Evolutionary conservation across 306 rosid genomes (phyloP), one percentile per base, ranked within the genome.

Genomic region (Sechiopsis laciniata): DNA sequence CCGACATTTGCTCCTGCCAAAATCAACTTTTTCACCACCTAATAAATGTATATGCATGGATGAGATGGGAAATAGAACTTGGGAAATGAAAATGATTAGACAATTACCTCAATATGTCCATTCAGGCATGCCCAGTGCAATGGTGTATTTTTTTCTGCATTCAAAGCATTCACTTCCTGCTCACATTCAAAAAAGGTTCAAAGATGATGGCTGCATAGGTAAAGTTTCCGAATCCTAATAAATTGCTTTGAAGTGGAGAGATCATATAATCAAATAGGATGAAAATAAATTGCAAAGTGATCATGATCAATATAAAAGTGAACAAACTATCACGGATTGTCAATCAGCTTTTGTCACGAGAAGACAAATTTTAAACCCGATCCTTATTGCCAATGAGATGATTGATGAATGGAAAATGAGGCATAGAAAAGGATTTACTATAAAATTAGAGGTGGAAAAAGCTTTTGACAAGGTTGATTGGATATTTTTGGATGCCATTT

Each of bases 91-190:
- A 26, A 51, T 16, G 32, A 32, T 8, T 50, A 6, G 58, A 53
- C 5, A 42, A 54, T 78, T 78, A 91, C 97, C 89, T 90, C 94
- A 22, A 90, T 26, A 83, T 86, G 97, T n/a, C 98, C 98, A 81
- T 93, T 93, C 73, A 93, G 97, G 78, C 97, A 90, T 37, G 96
- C 98, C 98, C 98, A 93, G 66, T 93, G 98, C 76, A 93, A 82
- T 42, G 98, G 92, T 45, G 96, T 87, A 78, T 88, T 93, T 75
- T 82, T 90, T 82, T 93, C 96, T 72, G 61, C 85, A n/a, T 93
- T 93, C 57, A 78, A 68, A 73, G 88, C 81, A 85, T 88, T 90
- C 74, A 93, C 78, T 67, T 86, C 91, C 97, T 89, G 90, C 60
- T 50, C 64, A 22, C 60, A 76, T 53, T 75, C 63, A 22, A 71